Evolutionary conservation across 2,329 filamentous ascomycete genomes (phyloP).

Genomic region (Phialophora verrucosa): DNA sequence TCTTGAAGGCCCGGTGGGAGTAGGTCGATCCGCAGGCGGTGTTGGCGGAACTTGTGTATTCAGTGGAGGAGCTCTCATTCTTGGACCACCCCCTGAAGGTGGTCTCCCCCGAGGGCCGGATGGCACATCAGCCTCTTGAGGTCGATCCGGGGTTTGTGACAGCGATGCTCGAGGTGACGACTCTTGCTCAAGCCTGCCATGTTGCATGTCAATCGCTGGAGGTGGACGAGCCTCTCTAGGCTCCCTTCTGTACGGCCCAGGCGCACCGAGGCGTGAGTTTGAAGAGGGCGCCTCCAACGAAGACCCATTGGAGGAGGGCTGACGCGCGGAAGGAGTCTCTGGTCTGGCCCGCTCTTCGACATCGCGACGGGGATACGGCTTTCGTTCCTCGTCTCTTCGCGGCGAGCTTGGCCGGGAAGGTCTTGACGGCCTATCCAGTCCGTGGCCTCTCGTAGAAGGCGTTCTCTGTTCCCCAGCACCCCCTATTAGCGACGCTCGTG

Average conservation of each 20-base stretch:
- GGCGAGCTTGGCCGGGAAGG: conserved; percentile 38
- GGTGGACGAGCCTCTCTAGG: conserved; percentile 27
- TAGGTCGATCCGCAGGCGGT: conserved; percentile 47
- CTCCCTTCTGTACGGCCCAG: conserved; percentile 27
- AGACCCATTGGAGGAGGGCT: conserved; percentile 7
- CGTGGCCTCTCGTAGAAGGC: conserved; percentile 25
- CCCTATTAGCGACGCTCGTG: conserved; percentile 43
- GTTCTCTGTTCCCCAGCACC: conserved; percentile 31
- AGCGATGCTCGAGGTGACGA: conserved; percentile 39
- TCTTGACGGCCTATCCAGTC: conserved; percentile 31
- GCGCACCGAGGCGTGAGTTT: conserved; percentile 16
- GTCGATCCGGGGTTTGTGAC: conserved; percentile 54
- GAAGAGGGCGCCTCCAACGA: conserved; percentile 16
- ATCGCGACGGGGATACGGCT: conserved; percentile 32
- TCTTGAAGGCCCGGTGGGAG: conserved; percentile 53
- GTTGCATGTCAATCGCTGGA: conserved; percentile 49
- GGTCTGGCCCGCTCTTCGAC: conserved; percentile 33
- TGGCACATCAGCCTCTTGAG: conserved; percentile 52
- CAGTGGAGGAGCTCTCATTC: conserved; percentile 27
- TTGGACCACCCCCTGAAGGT: conserved; percentile 37
- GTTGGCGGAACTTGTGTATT: conserved; percentile 33
- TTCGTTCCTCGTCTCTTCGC: conserved; percentile 37
- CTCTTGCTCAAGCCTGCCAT: conserved; percentile 56
- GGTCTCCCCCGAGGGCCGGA: conserved; percentile 58
- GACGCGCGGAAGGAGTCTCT: conserved; percentile 18